Evolutionary conservation across 768 basidiomycete genomes (phyloP).

Genomic region (Glaciozyma antarctica): DNA sequence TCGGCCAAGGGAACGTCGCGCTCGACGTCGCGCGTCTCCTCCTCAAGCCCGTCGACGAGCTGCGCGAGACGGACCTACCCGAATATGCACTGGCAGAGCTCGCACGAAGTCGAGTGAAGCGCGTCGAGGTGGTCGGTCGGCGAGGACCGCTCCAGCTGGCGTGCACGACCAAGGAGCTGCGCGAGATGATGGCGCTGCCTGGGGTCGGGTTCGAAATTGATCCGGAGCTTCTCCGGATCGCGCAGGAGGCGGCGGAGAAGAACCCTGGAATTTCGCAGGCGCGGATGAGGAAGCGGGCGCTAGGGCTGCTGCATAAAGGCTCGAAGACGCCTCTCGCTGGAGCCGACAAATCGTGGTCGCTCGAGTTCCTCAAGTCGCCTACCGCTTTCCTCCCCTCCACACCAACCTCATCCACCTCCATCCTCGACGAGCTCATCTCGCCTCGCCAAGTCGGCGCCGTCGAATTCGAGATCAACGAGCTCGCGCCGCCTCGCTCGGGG

Average conservation of each 20-base stretch:
- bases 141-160: constrained; percentile 81
- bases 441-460: constrained; percentile 7
- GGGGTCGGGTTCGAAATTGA: constrained; percentile 52
- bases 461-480: constrained; percentile 21
- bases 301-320: constrained; percentile 40
- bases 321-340: constrained; percentile 45
- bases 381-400: constrained; percentile 37
- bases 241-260: constrained; percentile 31
- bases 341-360: constrained; percentile 67
- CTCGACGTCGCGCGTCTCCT: constrained; percentile 86
- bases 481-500: neutral
- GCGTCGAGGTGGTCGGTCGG: constrained; percentile 73
- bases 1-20: constrained; percentile 92
- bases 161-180: constrained; percentile 83
- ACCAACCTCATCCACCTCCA: neutral
- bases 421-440: neutral
- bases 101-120: constrained; percentile 52
- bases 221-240: constrained; percentile 32
- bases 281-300: constrained; percentile 40
- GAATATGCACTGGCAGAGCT: constrained; percentile 61
- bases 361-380: constrained; percentile 73
- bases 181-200: constrained; percentile 63
- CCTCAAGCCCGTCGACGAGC: constrained; percentile 55
- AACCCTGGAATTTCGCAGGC: constrained; percentile 34
- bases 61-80: constrained; percentile 70